Conservation (phyloP, 768 basidiomycete species). For the Crassisporium funariophilum region DNA sequence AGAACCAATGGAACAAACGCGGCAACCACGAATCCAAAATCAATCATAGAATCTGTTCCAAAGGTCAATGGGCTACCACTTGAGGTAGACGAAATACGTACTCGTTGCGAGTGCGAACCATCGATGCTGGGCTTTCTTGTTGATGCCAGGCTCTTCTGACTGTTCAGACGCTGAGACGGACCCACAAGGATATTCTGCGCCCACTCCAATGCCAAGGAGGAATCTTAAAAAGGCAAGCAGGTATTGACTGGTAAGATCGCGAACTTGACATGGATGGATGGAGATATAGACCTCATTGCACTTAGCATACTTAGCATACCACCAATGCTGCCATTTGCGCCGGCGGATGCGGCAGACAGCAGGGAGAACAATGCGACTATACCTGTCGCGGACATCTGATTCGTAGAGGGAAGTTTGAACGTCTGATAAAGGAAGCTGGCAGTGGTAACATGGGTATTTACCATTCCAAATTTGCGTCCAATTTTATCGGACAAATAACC, state of each 20-base stretch:
- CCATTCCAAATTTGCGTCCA: slow-evolving; percentile 90
- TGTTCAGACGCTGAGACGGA: slow-evolving; percentile 89
- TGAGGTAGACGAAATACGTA: slow-evolving; percentile 33
- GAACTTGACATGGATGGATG: neutral
- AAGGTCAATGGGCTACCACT: slow-evolving; percentile 3
- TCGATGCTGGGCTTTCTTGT: slow-evolving; percentile 78
- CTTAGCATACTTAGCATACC: slow-evolving; percentile 80
- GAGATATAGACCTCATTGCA: slow-evolving; percentile 66
- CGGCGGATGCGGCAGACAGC: slow-evolving; percentile 81
- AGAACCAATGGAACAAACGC: slow-evolving; percentile 84
- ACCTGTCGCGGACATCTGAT: slow-evolving; percentile 73
- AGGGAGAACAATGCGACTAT: slow-evolving; percentile 86
- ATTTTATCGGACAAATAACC: slow-evolving; percentile 82
- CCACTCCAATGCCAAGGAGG: slow-evolving; percentile 85
- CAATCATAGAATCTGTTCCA: slow-evolving; percentile 76
- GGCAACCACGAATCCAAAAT: slow-evolving; percentile 76
- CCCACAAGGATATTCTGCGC: slow-evolving; percentile 90
- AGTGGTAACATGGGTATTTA: too few relatives aligned
- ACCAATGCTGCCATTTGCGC: slow-evolving; percentile 67
- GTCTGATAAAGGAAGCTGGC: slow-evolving; percentile 6
- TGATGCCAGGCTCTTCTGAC: slow-evolving; percentile 80
- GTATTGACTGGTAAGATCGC: neutral
- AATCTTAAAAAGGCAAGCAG: slow-evolving; percentile 50
- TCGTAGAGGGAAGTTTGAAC: too few relatives aligned
- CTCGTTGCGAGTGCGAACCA: slow-evolving; percentile 92